phyloP scores from a whole-genome alignment of 495 filamentous ascomycete species.

The Rusavskia elegans region DNA sequence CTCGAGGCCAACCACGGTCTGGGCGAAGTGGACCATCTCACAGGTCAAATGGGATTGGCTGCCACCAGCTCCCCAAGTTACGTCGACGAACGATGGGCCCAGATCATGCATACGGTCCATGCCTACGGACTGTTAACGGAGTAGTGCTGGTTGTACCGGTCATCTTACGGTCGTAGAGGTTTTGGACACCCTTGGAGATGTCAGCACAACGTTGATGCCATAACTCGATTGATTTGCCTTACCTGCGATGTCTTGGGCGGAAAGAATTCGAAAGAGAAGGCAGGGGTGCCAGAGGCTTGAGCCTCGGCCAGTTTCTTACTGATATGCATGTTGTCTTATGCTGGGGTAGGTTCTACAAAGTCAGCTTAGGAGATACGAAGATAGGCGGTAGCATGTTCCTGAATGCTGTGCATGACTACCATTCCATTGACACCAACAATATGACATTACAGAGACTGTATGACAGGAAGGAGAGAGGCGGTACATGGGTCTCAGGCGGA shows the following conservation, averaged over 20 bases:
- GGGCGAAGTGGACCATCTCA: conserved; percentile 95
- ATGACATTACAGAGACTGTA: no score
- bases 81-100: conserved; percentile 89
- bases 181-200: conserved; percentile 67
- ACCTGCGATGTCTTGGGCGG: conserved; percentile 93
- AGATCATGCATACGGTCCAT: conserved; percentile 98
- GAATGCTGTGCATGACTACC: neutral
- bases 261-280: conserved; percentile 99
- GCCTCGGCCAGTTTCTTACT: conserved; percentile 79
- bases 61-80: conserved; percentile 97
- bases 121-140: conserved; percentile 13
- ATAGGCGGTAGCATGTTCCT: neutral
- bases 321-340: conserved; percentile 54
- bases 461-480: no score
- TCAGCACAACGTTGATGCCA: neutral
- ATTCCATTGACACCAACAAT: no score
- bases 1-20: conserved; percentile 91
- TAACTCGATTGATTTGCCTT: conserved; percentile 1
- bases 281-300: conserved; percentile 54
- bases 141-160: neutral
- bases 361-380: neutral
- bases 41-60: conserved; percentile 79
- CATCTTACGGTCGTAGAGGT: conserved; percentile 73
- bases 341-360: neutral
- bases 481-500: no score